These are phyloP conservation scores for Calonectria fujianensis DNA, from an alignment of 2,329 filamentous ascomycete genomes.

Conservation along the genomic window DNA sequence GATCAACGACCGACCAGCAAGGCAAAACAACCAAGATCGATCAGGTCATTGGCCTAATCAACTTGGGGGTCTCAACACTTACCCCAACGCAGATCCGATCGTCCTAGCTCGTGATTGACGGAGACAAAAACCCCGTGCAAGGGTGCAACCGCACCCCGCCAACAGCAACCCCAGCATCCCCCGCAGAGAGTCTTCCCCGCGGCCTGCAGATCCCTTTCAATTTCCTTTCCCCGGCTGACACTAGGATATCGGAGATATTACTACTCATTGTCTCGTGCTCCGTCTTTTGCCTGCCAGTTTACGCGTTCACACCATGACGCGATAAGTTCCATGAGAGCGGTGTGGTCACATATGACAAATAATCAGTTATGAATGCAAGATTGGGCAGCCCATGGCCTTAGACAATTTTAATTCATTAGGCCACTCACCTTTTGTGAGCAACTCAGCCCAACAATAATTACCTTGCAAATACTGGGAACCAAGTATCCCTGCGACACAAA, in stretches of 20 bases:
- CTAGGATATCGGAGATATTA: neutral
- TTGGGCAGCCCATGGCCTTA: too few relatives aligned
- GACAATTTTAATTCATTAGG: too few relatives aligned
- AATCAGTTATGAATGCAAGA: neutral
- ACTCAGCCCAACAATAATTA: too few relatives aligned
- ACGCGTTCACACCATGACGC: neutral
- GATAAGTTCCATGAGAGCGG: neutral
- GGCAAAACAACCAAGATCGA: neutral
- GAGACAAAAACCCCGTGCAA: conserved; percentile 9
- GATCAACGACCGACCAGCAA: neutral
- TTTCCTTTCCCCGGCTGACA: conserved; percentile 10
- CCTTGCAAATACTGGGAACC: neutral
- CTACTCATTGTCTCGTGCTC: neutral
- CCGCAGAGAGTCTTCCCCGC: conserved; percentile 17
- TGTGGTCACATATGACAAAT: neutral
- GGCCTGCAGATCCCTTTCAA: conserved; percentile 13
- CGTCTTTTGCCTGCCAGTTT: neutral
- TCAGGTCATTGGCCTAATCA: conserved; percentile 11
- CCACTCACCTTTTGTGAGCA: too few relatives aligned
- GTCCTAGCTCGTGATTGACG: conserved; percentile 6
- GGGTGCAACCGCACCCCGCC: conserved; percentile 10
- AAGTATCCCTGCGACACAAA: neutral
- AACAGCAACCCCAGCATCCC: neutral
- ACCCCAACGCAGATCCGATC: conserved; percentile 20
- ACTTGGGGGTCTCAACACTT: conserved; percentile 3